Evolutionary conservation across 1,139 yeast species (phyloP), one percentile per base, ranked within the genome.

Genomic region (Kodamaea alishanica): DNA sequence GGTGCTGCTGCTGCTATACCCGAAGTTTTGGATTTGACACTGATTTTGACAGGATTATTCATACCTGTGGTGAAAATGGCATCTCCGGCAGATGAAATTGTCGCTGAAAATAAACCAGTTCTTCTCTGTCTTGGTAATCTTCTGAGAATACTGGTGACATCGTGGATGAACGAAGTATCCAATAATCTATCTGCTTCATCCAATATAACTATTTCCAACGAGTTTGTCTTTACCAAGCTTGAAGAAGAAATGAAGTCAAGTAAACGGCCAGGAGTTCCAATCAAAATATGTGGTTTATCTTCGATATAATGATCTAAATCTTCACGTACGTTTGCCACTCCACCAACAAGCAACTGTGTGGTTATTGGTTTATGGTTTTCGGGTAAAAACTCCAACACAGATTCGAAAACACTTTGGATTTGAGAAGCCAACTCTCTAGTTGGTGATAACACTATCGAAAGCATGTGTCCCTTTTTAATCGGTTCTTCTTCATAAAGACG

Each of bases 101-200:
- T 90, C 1, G 97, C 97, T 1, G 96, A 87, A 56, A 89, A 90
- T 26, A 90, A 67, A 1, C 98, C 98, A 0, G 96, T 89, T 54
- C 98, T 75, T 54, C 96, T 78, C 63, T 92, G 98, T 51, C 86
- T 84, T 0, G 98, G 96, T 29, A 90, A 65, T 34, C 73, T 63
- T 37, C 77, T 73, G 33, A 89, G 68, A 25, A 89, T 85, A 28
- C 73, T 66, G 28, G 81, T 77, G 11, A 86, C 81, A 41, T 87
- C 89, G 37, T 69, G 70, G 29, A 77, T 79, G 57, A 90, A 90
- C 28, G 92, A 86, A 30, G 81, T 61, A 58, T 90, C 97, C 30
- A 92, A 67, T 34, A 92, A 69, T 48, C 88, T 78, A 56, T 92
- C 98, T 2, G 97, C 98, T 61, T 92, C 98, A 60, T 92, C 98